Conservation (phyloP, 805 yeast genomes). For the Sugiyamaella lignohabitans region DNA sequence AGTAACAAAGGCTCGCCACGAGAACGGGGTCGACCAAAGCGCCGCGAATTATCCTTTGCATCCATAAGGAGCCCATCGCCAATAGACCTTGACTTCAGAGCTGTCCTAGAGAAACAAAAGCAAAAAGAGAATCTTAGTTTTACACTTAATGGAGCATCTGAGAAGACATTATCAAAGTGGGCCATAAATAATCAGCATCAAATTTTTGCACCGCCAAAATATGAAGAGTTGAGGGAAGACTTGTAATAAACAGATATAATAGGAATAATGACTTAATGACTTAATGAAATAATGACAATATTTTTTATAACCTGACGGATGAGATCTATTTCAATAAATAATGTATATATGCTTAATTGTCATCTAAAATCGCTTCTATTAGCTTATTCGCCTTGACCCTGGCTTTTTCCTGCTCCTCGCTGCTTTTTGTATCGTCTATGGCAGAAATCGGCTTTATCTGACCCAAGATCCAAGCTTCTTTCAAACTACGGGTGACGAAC, state of each 20-base stretch:
- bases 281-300: too few relatives aligned
- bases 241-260: too few relatives aligned
- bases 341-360: neutral
- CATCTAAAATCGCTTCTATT: slow-evolving; percentile 15
- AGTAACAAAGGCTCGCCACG: neutral
- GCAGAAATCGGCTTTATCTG: slow-evolving; percentile 26
- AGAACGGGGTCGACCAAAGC: neutral
- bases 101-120: slow-evolving; percentile 1
- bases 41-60: too few relatives aligned
- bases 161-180: neutral
- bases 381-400: slow-evolving; percentile 10
- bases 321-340: too few relatives aligned
- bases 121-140: neutral
- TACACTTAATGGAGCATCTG: neutral
- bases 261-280: too few relatives aligned
- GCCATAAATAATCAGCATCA: too few relatives aligned
- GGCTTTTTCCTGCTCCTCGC: slow-evolving; percentile 2
- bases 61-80: neutral
- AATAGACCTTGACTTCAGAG: slow-evolving; percentile 2
- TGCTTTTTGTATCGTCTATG: slow-evolving; percentile 10
- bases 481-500: slow-evolving; percentile 33
- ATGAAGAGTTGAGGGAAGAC: too few relatives aligned
- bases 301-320: too few relatives aligned
- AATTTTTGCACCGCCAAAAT: too few relatives aligned
- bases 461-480: slow-evolving; percentile 40